phyloP scores from a whole-genome alignment of 164 flowering plant species.

The Warburgia ugandensis region DNA sequence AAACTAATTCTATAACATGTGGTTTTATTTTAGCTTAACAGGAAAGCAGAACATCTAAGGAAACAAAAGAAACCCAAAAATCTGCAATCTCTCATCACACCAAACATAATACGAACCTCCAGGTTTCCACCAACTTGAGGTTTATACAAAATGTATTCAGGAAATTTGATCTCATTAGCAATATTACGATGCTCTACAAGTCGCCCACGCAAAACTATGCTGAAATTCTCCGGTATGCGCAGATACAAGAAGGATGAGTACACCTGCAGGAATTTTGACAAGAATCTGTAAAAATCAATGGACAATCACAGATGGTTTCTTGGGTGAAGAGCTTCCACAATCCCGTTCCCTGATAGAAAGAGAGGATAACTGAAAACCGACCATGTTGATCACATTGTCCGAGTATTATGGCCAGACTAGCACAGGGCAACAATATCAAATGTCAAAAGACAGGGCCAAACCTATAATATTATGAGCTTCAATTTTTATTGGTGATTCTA shows the following conservation, averaged over 20 bases:
- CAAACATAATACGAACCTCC: constrained; percentile 43
- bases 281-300: neutral
- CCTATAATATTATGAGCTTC: too few species aligned
- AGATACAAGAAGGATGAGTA: constrained; percentile 81
- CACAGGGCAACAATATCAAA: too few species aligned
- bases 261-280: constrained; percentile 22
- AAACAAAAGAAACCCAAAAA: neutral
- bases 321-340: too few species aligned
- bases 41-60: too few species aligned
- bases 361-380: too few species aligned
- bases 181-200: constrained; percentile 66
- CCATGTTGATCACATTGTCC: too few species aligned
- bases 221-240: constrained; percentile 57
- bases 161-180: constrained; percentile 68
- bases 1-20: too few species aligned
- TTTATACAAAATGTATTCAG: constrained; percentile 62
- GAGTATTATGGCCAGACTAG: too few species aligned
- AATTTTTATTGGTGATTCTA: too few species aligned
- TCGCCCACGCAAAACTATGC: constrained; percentile 61
- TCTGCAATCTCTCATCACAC: neutral
- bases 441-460: too few species aligned
- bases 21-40: too few species aligned
- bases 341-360: too few species aligned
- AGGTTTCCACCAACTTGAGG: constrained; percentile 55
- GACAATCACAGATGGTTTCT: neutral